Evolutionary conservation across 495 filamentous ascomycete species (phyloP).

Genomic region (Glarea lozoyensis): DNA sequence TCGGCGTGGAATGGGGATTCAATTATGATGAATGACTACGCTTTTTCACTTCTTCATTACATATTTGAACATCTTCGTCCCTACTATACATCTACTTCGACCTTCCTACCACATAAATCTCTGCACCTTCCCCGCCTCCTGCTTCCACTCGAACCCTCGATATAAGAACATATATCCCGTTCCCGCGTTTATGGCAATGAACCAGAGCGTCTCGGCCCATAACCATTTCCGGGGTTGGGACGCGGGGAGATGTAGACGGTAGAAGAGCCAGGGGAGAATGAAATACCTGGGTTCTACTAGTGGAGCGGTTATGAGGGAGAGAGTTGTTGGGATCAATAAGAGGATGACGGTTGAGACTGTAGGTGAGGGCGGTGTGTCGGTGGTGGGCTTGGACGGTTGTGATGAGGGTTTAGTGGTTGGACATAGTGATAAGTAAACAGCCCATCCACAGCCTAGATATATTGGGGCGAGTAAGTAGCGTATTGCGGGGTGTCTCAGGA

Average conservation of each 20-base stretch:
- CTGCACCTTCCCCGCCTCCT: conserved; percentile 73
- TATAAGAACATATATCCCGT: conserved; percentile 79
- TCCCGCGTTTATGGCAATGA: conserved; percentile 56
- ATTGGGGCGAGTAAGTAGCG: conserved; percentile 59
- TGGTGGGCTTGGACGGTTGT: not conserved
- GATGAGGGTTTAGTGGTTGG: not conserved
- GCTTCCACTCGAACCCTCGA: conserved; percentile 70
- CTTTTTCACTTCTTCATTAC: no score
- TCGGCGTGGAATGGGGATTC: no score
- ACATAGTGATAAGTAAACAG: conserved; percentile 35
- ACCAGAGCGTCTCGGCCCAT: conserved; percentile 70
- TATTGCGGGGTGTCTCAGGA: conserved; percentile 49
- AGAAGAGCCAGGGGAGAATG: conserved; percentile 91
- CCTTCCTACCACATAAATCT: conserved; percentile 92
- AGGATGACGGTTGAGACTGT: conserved; percentile 33
- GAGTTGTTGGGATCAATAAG: conserved; percentile 60
- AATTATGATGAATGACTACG: no score
- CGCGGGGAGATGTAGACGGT: conserved; percentile 63
- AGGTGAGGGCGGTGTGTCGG: not conserved
- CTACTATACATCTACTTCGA: not conserved
- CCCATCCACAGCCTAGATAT: conserved; percentile 56
- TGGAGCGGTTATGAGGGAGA: conserved; percentile 78
- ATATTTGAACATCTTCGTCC: no score
- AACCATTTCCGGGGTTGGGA: conserved; percentile 16
- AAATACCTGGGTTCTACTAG: conserved; percentile 93